Conservation (phyloP, 768 basidiomycete genomes). For the Kwoniella heveanensis region DNA sequence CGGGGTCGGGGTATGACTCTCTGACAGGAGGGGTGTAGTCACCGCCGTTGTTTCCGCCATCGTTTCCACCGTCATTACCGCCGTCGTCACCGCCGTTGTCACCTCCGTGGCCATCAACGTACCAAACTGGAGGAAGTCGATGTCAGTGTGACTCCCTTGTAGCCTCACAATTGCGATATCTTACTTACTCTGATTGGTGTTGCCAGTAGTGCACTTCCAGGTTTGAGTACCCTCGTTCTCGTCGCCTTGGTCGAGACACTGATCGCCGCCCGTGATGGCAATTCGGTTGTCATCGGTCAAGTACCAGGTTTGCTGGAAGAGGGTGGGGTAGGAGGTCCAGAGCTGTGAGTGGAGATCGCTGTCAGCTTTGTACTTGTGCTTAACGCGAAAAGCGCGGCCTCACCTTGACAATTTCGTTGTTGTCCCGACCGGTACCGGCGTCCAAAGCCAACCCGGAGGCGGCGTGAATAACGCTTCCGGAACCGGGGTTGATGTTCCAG, state of each 20-base stretch:
- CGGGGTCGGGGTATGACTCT: slow-evolving; percentile 13
- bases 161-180: too few relatives aligned
- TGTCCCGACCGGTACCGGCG: slow-evolving; percentile 22
- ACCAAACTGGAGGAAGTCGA: slow-evolving; percentile 8
- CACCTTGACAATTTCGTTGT: slow-evolving; percentile 26
- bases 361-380: too few relatives aligned
- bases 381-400: not conserved
- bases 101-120: slow-evolving; percentile 8
- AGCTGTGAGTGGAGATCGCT: slow-evolving; percentile 3
- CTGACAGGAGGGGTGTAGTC: slow-evolving; percentile 5
- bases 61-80: not conserved
- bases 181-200: slow-evolving; percentile 52
- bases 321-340: slow-evolving; percentile 29
- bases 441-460: slow-evolving; percentile 21
- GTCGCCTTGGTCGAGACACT: slow-evolving; percentile 49
- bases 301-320: slow-evolving; percentile 38
- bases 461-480: slow-evolving; percentile 15
- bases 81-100: slow-evolving; percentile 2
- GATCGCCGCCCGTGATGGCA: slow-evolving; percentile 52
- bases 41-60: slow-evolving; percentile 10
- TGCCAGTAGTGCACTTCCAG: slow-evolving; percentile 53
- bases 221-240: slow-evolving; percentile 38
- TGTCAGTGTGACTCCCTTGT: too few relatives aligned
- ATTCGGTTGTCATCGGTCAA: slow-evolving; percentile 50
- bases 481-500: slow-evolving; percentile 30